Evolutionary conservation across 345 rosid species (phyloP).

Genomic region (Gossypioides kirkii): DNA sequence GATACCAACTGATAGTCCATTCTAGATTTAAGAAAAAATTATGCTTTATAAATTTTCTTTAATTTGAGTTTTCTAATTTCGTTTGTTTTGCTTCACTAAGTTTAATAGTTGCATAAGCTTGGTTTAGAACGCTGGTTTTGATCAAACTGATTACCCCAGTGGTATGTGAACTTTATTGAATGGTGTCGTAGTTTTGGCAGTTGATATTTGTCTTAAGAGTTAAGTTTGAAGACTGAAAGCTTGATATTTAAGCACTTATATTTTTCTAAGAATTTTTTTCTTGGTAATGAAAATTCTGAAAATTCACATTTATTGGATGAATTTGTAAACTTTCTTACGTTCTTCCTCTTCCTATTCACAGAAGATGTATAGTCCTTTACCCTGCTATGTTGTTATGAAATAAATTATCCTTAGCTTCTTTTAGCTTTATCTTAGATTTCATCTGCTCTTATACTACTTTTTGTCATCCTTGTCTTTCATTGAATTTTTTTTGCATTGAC

Average conservation of each 20-base stretch:
- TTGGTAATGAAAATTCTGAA: not conserved
- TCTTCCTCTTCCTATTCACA: not conserved
- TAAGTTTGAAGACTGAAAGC: not conserved
- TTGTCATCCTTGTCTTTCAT: not conserved
- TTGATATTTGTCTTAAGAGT: not conserved
- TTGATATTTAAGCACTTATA: not conserved
- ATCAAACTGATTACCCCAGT: not conserved
- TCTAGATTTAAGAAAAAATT: not conserved
- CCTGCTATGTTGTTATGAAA: not conserved
- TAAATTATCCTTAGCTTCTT: not conserved
- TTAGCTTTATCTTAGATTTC: not conserved
- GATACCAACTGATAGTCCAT: not conserved
- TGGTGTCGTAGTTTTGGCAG: not conserved
- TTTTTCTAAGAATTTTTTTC: not conserved
- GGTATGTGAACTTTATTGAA: not conserved
- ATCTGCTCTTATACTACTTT: not conserved
- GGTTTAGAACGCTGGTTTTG: not conserved
- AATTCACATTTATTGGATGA: not conserved
- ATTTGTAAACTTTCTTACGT: not conserved
- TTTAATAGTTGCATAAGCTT: not conserved
- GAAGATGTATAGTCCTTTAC: not conserved
- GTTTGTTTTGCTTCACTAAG: not conserved
- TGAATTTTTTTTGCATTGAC: not conserved
- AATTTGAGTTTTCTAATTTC: not conserved
- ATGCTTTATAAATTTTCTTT: not conserved